Conservation (phyloP, 805 yeast genomes). For the Candida koratica region DNA sequence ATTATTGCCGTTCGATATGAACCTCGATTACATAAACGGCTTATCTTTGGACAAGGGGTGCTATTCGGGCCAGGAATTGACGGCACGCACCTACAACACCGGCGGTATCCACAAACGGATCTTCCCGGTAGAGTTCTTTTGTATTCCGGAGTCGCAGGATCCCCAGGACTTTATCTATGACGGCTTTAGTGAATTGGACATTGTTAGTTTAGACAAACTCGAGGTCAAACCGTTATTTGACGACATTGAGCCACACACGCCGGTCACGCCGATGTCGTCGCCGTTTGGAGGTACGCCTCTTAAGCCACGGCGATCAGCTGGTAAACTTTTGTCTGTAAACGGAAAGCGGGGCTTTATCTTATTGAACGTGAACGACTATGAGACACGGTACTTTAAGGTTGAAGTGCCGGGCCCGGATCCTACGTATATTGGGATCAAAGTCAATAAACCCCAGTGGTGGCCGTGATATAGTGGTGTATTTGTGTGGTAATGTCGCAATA, state of each 20-base stretch:
- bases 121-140: conserved; percentile 54
- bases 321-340: conserved; percentile 53
- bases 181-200: too few relatives aligned
- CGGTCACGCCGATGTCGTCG: conserved; percentile 8
- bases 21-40: conserved; percentile 77
- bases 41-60: conserved; percentile 90
- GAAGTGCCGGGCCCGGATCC: conserved; percentile 20
- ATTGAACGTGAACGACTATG: conserved; percentile 42
- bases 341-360: conserved; percentile 67
- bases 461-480: too few relatives aligned
- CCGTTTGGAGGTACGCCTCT: conserved; percentile 14
- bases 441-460: conserved; percentile 73
- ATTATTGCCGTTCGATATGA: conserved; percentile 74
- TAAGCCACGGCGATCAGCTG: conserved; percentile 47
- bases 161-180: too few relatives aligned
- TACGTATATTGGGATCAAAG: conserved; percentile 43
- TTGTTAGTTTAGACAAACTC: conserved; percentile 15
- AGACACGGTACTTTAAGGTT: conserved; percentile 40
- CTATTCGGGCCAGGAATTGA: conserved; percentile 93
- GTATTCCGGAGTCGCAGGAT: too few relatives aligned
- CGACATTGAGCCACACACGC: conserved; percentile 15
- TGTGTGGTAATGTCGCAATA: too few relatives aligned
- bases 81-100: conserved; percentile 79
- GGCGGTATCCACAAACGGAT: conserved; percentile 82
- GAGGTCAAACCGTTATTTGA: conserved; percentile 22